These are phyloP conservation scores for Besnoitia besnoiti DNA, from an alignment of 169 alveolate species.

Conservation along the genomic window DNA sequence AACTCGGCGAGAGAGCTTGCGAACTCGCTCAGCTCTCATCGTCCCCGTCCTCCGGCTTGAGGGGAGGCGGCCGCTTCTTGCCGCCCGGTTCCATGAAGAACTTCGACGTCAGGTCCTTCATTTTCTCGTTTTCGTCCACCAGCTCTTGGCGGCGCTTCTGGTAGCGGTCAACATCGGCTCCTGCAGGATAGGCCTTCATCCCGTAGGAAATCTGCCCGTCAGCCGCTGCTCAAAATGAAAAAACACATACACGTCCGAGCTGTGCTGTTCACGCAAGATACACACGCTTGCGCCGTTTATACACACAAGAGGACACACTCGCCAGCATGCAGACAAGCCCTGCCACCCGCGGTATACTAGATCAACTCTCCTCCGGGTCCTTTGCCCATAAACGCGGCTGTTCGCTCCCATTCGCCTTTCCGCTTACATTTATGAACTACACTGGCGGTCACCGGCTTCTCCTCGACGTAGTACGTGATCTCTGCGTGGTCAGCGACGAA, in stretches of 20 bases:
- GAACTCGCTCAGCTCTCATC: too few relatives aligned
- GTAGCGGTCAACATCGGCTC: conserved; percentile 15
- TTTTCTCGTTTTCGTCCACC: background rate
- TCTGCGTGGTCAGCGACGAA: conserved; percentile 29
- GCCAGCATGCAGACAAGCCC: too few relatives aligned
- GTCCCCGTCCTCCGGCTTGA: background rate
- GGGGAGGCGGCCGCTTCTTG: background rate
- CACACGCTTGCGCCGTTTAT: background rate
- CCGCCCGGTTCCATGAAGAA: background rate
- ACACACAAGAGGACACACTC: background rate
- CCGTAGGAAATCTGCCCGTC: conserved; percentile 8
- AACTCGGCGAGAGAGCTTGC: too few relatives aligned
- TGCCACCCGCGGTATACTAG: too few relatives aligned
- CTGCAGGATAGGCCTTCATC: conserved; percentile 12
- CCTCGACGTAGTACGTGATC: conserved; percentile 31
- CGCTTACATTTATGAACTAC: conserved; percentile 1
- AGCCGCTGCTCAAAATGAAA: background rate
- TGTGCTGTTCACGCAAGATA: background rate
- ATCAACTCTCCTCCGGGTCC: too few relatives aligned
- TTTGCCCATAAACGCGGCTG: too few relatives aligned
- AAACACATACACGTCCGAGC: background rate
- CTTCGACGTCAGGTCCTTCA: background rate
- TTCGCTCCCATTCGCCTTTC: too few relatives aligned
- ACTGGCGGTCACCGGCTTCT: background rate
- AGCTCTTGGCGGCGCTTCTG: background rate